Base-by-base conservation (phyloP, 352 stramenopile genomes). In the Globisporangium recalcitrans region DNA sequence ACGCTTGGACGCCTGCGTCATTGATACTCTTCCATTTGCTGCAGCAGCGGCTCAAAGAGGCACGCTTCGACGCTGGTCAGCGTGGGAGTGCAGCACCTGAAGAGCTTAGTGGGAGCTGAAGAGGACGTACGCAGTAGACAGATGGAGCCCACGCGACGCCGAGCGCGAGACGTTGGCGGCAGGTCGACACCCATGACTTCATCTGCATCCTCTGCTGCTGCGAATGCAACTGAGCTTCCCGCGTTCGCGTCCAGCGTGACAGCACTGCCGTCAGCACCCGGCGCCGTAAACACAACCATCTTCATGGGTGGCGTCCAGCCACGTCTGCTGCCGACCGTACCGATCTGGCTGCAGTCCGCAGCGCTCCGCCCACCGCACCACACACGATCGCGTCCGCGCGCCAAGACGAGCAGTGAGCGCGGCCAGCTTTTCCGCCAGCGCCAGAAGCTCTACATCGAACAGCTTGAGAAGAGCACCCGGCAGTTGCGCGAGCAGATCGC, bases 351-450 rank as follows among this genome's bases (percentile, higher is more conserved):
- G 19, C 44, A 49, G 44, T n/a, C 44, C 7, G 3, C 44, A 22
- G 44, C n/a, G 5, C n/a, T 49, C 9, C 44, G 44, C 2, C 44
- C n/a, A 7, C 22, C 16, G 4, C 44, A n/a, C 19, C 44, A 10
- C 22, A 49, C 44, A 7, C 44, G 44, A 7, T 27, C 44, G 19
- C 29, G 52, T 5, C 31, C 52, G 19, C 52, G 52, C 31, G 52
- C 52, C 14, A 61, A 61, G 42, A 52, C 36, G 8, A 61, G 34
- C 36, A 61, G 36, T 21, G 54, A 61, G 54, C 54, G 54, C 8
- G 54, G 54, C 1, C 16, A 34, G 38, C 34, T 36, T 0, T 61
- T 61, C 54, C 54, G 54, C 13, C 36, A 61, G 11, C 54, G 54
- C 3, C 54, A 52, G 42, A 61, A 61, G 16, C 8, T 21, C 7